These are phyloP conservation scores for Furcasterigmium sp. DNA, from an alignment of 2,329 filamentous ascomycete genomes.

Conservation along the genomic window DNA sequence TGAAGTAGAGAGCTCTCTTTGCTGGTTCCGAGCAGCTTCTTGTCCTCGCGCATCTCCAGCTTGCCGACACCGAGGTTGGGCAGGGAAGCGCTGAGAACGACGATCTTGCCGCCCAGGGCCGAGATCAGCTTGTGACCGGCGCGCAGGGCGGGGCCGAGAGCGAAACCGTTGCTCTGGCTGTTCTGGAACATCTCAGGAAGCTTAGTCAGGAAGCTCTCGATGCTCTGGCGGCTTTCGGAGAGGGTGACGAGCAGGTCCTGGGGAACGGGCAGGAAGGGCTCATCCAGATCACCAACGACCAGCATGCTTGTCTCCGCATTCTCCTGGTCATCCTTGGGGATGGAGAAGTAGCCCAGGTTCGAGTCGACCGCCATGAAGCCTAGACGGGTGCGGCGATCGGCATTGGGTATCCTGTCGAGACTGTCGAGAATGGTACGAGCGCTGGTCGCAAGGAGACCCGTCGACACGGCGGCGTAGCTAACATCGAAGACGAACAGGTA, in stretches of 20 bases:
- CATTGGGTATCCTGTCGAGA: conserved; percentile 95
- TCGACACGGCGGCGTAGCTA: conserved; percentile 84
- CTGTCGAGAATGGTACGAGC: conserved; percentile 93
- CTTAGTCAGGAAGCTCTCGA: conserved; percentile 86
- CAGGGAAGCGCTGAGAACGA: conserved; percentile 82
- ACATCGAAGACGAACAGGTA: conserved; percentile 96
- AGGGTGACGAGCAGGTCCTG: conserved; percentile 86
- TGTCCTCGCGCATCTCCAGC: conserved; percentile 91
- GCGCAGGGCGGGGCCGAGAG: conserved; percentile 88
- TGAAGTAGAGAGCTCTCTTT: conserved; percentile 87
- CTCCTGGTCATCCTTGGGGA: conserved; percentile 83
- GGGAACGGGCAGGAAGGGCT: conserved; percentile 93
- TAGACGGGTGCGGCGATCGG: conserved; percentile 83
- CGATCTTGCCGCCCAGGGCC: conserved; percentile 89
- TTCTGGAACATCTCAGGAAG: conserved; percentile 96
- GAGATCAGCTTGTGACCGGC: conserved; percentile 96
- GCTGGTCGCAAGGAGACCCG: conserved; percentile 83
- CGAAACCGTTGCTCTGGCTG: conserved; percentile 83
- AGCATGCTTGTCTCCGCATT: conserved; percentile 84
- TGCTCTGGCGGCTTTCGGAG: conserved; percentile 81
- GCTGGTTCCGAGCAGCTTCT: conserved; percentile 88
- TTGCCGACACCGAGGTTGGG: conserved; percentile 88
- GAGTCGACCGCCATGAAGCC: conserved; percentile 96
- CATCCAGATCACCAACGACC: conserved; percentile 89
- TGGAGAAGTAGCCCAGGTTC: conserved; percentile 91